Evolutionary conservation across 768 basidiomycete species (phyloP), one percentile per base, ranked within the genome.

Genomic region (Tricholoma matsutake): DNA sequence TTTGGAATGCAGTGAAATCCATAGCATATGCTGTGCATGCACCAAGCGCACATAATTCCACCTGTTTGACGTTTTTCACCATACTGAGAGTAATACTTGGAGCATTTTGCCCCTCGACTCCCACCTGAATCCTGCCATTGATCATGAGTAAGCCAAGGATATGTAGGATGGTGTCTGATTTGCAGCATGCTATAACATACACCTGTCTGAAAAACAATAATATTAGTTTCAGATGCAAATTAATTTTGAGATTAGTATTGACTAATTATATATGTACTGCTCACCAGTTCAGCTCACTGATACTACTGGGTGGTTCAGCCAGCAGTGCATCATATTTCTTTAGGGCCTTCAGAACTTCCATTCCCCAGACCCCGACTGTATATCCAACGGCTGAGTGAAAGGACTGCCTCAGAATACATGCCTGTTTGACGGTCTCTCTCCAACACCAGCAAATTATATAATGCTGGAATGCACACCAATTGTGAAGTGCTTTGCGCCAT

Each of bases 11-110:
- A 68, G 34, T 68, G 65, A 52, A 68, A 68, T 0, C 67, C 67
- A 61, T 68, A 68, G 55, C 62, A 64, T 9, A 66, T 63, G 51
- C 65, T 66, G 51, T 68, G 67, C 1, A 64, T 68, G 43, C 67
- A 68, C 67, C 68, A 68, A 1, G 57, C 64, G 20, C 56, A 51
- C 47, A 51, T 51, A 6, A 68, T 66, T 11, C 67, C 65, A 2
- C 67, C 67, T 2, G 65, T 68, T 9, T 61, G 47, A 11, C 51
- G 8, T 35, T 53, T 54, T 28, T 25, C 47, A 13, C 55, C 37
- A 56, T 56, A 56, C 22, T 39, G 35, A 8, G 55, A 56, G 18
- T 56, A 56, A 25, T 56, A 56, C 20, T 56, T 56, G 2, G 35
- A 56, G 16, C 54, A 61, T 32, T 58, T 58, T n/a, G 57, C 37